Conservation (phyloP, 208 protist genomes). For the Acanthamoeba sp. region DNA sequence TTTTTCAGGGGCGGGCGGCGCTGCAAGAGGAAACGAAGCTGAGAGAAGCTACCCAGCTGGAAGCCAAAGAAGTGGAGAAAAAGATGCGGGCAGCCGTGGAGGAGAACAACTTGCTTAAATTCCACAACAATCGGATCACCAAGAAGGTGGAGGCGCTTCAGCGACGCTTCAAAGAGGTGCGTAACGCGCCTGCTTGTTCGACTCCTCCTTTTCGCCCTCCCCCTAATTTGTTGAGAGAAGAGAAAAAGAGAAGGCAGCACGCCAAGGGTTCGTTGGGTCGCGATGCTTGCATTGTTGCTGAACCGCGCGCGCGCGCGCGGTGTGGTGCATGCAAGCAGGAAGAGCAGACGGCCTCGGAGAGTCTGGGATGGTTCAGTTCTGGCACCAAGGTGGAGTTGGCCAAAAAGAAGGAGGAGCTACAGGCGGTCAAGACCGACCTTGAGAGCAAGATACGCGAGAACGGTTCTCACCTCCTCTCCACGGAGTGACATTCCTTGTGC, state of each 20-base stretch:
- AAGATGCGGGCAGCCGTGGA: slow-evolving; percentile 44
- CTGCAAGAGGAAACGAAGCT: slow-evolving; percentile 11
- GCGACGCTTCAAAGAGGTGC: slow-evolving; percentile 58
- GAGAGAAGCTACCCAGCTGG: not conserved
- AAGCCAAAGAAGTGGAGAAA: slow-evolving; percentile 46
- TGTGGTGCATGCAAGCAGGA: not conserved
- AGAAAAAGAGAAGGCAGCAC: no score
- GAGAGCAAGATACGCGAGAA: slow-evolving; percentile 58
- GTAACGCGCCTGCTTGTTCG: not conserved
- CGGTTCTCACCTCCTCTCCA: not conserved
- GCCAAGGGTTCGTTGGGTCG: no score
- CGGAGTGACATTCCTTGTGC: no score
- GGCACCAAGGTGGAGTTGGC: slow-evolving; percentile 27
- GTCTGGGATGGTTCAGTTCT: slow-evolving; percentile 50
- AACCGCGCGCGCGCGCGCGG: no score
- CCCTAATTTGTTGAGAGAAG: no score
- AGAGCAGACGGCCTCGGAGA: slow-evolving; percentile 8
- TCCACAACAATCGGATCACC: slow-evolving; percentile 63
- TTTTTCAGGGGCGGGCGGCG: not conserved
- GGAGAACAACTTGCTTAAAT: slow-evolving; percentile 58
- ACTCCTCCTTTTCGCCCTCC: no score
- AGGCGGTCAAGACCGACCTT: slow-evolving; percentile 2
- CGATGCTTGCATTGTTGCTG: no score
- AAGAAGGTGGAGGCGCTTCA: slow-evolving; percentile 56
- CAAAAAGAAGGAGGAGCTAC: slow-evolving; percentile 60